Evolutionary conservation across 148 eudicot genomes (phyloP).

Genomic region (Vaccinium corymbosum): DNA sequence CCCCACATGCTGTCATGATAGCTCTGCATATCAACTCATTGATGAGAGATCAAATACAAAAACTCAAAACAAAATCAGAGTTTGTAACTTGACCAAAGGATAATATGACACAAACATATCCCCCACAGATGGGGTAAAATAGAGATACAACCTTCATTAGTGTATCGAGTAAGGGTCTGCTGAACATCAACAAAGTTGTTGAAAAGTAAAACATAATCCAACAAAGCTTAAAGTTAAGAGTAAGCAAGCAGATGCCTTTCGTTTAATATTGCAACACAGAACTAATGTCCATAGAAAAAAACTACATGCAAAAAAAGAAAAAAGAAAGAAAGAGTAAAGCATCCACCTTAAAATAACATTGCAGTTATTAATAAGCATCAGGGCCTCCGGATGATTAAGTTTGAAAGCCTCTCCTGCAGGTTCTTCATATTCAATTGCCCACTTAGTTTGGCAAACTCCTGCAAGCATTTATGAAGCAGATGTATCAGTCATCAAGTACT

Average conservation of each 20-base stretch:
- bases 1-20: conserved; percentile 76
- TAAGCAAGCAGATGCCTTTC: not conserved
- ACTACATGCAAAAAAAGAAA: not conserved
- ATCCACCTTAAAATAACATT: conserved; percentile 82
- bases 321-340: not conserved
- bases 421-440: conserved; percentile 99
- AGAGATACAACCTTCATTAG: not conserved
- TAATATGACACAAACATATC: not conserved
- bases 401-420: conserved; percentile 94
- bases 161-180: not conserved
- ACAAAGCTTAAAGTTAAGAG: not conserved
- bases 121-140: not conserved
- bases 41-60: conserved; percentile 2
- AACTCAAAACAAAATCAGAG: not conserved
- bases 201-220: not conserved
- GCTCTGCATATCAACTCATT: conserved; percentile 41
- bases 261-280: not conserved
- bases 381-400: conserved; percentile 78
- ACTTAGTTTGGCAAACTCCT: conserved; percentile 83
- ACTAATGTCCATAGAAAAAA: not conserved
- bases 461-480: conserved; percentile 23
- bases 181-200: not conserved
- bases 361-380: conserved; percentile 76
- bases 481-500: conserved; percentile 8
- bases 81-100: not conserved